Evolutionary conservation across 441 rosid genomes (phyloP).

Genomic region (Gossypium gossypioides): DNA sequence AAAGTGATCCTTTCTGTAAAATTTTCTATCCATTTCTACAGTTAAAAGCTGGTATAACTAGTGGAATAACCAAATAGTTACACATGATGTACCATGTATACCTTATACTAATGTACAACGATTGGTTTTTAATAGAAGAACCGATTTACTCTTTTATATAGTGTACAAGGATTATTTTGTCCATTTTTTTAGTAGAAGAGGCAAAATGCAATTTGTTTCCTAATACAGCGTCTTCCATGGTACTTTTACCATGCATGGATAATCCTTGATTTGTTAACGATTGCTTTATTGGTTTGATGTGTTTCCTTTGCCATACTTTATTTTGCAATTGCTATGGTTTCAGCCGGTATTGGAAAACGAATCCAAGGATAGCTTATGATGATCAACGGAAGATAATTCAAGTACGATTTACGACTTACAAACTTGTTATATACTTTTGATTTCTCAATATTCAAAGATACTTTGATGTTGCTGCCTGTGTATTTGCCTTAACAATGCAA

Average conservation of each 20-base stretch:
- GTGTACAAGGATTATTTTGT: no score
- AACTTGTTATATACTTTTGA: neutral
- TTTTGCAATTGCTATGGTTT: conserved; percentile 11
- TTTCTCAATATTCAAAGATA: neutral
- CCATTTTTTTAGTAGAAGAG: no score
- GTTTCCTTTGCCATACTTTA: neutral
- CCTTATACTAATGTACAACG: no score
- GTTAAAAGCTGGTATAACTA: no score
- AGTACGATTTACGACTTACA: neutral
- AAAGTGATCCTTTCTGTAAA: no score
- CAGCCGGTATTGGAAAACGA: conserved; percentile 20
- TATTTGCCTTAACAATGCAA: neutral
- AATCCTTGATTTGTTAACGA: neutral
- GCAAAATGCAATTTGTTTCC: no score
- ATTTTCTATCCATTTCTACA: no score
- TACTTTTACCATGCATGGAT: neutral
- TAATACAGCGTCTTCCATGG: no score
- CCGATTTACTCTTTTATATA: no score
- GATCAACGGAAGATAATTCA: neutral
- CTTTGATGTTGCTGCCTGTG: neutral
- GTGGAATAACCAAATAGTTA: no score
- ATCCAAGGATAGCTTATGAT: conserved; percentile 5
- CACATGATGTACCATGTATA: no score
- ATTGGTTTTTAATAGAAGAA: no score
- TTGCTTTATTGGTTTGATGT: neutral